Conservation (phyloP, 225 moss, liverwort and hornwort species). For the Physcomitrium patens region DNA sequence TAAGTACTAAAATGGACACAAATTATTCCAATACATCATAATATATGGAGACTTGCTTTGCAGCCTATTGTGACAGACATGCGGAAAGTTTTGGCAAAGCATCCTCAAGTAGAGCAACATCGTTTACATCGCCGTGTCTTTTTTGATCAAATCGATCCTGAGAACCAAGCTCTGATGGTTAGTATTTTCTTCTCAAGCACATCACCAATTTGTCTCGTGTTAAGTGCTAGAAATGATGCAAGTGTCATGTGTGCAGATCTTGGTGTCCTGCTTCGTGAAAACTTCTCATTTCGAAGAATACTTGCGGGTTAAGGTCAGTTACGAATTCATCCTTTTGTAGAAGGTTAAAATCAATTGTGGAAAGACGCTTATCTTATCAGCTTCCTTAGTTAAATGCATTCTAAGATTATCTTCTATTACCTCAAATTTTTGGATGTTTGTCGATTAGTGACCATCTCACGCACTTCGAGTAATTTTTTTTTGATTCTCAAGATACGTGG, state of each 20-base stretch:
- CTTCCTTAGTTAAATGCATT: neutral
- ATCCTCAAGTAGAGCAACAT: conserved; percentile 95
- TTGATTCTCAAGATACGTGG: neutral
- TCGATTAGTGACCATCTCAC: conserved; percentile 3
- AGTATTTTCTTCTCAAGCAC: conserved; percentile 25
- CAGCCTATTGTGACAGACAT: conserved; percentile 91
- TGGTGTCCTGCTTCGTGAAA: conserved; percentile 98
- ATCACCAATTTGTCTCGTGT: neutral
- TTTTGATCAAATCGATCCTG: conserved; percentile 88
- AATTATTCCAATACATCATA: conserved; percentile 18
- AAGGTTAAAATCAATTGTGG: neutral
- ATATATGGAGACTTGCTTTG: conserved; percentile 24
- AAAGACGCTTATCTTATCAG: neutral
- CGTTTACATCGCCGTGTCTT: conserved; percentile 94
- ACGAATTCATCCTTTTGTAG: conserved; percentile 5
- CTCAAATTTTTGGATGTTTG: neutral
- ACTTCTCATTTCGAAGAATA: conserved; percentile 98
- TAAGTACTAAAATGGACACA: neutral
- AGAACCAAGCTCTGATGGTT: conserved; percentile 91
- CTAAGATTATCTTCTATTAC: neutral
- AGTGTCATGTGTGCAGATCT: conserved; percentile 56
- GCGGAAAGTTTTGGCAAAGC: conserved; percentile 91
- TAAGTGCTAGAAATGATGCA: neutral
- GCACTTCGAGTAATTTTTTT: neutral
- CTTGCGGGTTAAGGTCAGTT: conserved; percentile 88